A percentile compares a stretch with the other conserved stretches of the same genome.
Conservation (phyloP, 2,329 filamentous ascomycete species). For the Cercospora sp. region DNA sequence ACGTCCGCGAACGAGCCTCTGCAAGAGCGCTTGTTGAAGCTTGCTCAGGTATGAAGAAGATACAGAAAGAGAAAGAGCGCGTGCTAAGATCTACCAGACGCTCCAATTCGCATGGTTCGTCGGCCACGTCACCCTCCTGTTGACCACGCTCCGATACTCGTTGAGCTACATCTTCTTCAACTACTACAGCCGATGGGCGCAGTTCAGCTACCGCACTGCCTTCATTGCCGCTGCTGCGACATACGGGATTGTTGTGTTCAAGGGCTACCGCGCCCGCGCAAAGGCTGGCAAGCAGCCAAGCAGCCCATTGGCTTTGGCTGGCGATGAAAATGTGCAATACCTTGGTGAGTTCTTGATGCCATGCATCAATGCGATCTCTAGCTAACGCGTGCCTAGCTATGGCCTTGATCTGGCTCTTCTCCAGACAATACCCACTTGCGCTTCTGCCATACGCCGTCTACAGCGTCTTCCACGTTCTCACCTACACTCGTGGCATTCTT, state of each 20-base stretch:
- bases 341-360: constrained; percentile 65
- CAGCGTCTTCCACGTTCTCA: constrained; percentile 97
- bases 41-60: constrained; percentile 53
- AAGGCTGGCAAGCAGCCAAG: constrained; percentile 65
- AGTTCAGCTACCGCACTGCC: constrained; percentile 83
- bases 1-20: constrained; percentile 23
- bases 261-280: constrained; percentile 84
- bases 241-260: constrained; percentile 98
- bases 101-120: constrained; percentile 75
- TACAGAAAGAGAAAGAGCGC: neutral
- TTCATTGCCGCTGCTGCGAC: constrained; percentile 88
- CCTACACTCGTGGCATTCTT: constrained; percentile 90
- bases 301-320: constrained; percentile 66
- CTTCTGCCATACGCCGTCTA: constrained; percentile 94
- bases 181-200: constrained; percentile 73
- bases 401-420: constrained; percentile 92
- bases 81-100: constrained; percentile 57
- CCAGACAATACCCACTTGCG: constrained; percentile 83
- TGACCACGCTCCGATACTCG: constrained; percentile 78
- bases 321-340: constrained; percentile 98
- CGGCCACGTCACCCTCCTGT: constrained; percentile 83
- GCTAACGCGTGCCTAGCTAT: constrained; percentile 60
- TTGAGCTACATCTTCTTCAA: constrained; percentile 89
- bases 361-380: neutral
- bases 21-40: constrained; percentile 31